Percentiles rank a stretch among this genome's conserved stretches.
Conservation (phyloP, 2,329 filamentous ascomycete species). For the Elsinoe australis region DNA sequence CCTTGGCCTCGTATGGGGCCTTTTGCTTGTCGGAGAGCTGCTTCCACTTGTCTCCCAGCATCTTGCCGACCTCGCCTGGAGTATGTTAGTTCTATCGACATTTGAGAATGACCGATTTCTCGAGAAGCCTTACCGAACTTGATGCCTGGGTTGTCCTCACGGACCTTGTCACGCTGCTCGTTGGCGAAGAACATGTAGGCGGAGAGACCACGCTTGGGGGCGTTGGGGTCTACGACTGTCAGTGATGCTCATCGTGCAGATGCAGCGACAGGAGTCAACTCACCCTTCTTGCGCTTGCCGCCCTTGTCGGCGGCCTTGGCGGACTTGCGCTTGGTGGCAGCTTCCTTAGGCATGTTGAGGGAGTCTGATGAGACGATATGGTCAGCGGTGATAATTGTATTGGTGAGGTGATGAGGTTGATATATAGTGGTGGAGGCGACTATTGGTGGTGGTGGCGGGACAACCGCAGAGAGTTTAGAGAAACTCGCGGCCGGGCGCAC, state of each 20-base stretch:
- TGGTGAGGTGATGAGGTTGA: too few species aligned
- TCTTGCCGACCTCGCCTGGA: slow-evolving; percentile 87
- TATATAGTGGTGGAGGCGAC: too few species aligned
- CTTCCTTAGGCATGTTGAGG: slow-evolving; percentile 58
- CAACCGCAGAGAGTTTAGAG: neutral
- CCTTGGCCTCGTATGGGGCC: slow-evolving; percentile 91
- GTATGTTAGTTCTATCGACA: slow-evolving; percentile 17
- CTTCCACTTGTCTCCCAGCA: slow-evolving; percentile 99
- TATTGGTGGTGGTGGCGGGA: neutral
- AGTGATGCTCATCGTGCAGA: slow-evolving; percentile 7
- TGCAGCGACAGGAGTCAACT: slow-evolving; percentile 23
- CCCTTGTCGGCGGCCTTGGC: slow-evolving; percentile 37
- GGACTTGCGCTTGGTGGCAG: slow-evolving; percentile 53
- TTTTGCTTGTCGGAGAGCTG: slow-evolving; percentile 87
- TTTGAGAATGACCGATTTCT: neutral
- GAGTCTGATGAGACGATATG: neutral
- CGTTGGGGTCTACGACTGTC: slow-evolving; percentile 68
- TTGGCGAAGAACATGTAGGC: slow-evolving; percentile 99
- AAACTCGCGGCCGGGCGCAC: neutral
- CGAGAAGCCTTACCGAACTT: slow-evolving; percentile 64
- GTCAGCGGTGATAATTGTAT: slow-evolving; percentile 5
- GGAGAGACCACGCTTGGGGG: slow-evolving; percentile 97
- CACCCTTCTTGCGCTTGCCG: slow-evolving; percentile 66
- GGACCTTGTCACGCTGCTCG: slow-evolving; percentile 95
- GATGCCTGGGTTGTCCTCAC: slow-evolving; percentile 96